A percentile compares a stretch with the other conserved stretches of the same genome.
Evolutionary conservation across 2,329 filamentous ascomycete species (phyloP).

Genomic region (Cladosporium phlei): DNA sequence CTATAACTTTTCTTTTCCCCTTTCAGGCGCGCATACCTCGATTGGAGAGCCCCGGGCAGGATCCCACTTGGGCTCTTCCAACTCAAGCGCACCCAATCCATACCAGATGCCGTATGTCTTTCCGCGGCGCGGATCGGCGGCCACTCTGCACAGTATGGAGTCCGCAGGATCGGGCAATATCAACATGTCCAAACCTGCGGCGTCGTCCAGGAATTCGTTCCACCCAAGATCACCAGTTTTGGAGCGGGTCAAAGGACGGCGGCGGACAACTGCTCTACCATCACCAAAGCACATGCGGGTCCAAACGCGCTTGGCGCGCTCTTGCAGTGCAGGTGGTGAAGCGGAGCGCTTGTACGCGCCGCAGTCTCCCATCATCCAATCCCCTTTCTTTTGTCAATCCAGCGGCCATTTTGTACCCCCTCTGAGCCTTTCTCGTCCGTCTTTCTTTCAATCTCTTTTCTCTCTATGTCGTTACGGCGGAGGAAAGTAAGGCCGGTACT

Average conservation of each 20-base stretch:
- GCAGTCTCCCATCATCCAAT: conserved; percentile 18
- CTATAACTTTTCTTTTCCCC: conserved; percentile 19
- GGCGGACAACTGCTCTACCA: conserved; percentile 15
- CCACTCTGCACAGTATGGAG: background rate
- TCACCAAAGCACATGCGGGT: conserved; percentile 14
- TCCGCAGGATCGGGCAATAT: conserved; percentile 16
- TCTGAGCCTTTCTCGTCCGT: conserved; percentile 40
- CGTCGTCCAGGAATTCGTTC: conserved; percentile 17
- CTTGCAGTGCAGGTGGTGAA: conserved; percentile 8
- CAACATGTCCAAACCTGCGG: conserved; percentile 23
- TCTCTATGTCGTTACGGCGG: conserved; percentile 16
- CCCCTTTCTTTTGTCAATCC: conserved; percentile 34
- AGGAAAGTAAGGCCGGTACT: conserved; percentile 4
- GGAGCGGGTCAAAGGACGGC: conserved; percentile 20
- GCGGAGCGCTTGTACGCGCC: conserved; percentile 8
- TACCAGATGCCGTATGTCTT: background rate
- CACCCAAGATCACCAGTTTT: conserved; percentile 20
- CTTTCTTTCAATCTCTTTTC: conserved; percentile 24
- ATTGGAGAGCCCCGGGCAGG: conserved; percentile 6
- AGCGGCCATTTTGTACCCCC: conserved; percentile 34
- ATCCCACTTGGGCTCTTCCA: background rate
- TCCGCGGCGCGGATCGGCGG: background rate
- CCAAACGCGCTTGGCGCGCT: conserved; percentile 11
- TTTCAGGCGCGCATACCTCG: background rate
- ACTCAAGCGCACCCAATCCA: background rate